phyloP scores from a whole-genome alignment of 176 grass and related monocot genomes.

The Olyra latifolia region DNA sequence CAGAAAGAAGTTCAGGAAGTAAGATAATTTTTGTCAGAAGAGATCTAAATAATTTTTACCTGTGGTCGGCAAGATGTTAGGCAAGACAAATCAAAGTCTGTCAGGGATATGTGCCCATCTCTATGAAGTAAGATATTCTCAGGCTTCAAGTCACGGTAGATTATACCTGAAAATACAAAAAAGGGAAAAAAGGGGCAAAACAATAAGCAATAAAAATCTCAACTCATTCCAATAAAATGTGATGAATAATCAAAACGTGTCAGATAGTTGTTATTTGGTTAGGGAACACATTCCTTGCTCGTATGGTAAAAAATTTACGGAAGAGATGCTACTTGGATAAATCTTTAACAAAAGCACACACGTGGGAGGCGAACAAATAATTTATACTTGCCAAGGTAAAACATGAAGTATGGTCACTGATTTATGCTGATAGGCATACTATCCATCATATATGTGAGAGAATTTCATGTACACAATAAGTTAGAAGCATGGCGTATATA shows the following conservation, averaged over 20 bases:
- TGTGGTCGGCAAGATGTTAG: constrained; percentile 80
- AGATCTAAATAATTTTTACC: constrained; percentile 34
- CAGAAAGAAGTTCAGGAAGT: background rate
- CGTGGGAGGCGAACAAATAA: background rate
- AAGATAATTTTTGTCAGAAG: background rate
- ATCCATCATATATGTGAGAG: background rate
- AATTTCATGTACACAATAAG: background rate
- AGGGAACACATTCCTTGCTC: background rate
- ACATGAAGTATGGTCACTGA: background rate
- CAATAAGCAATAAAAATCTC: background rate
- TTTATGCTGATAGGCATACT: background rate
- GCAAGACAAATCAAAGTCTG: constrained; percentile 92
- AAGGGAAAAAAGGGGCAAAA: background rate
- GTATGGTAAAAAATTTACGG: background rate
- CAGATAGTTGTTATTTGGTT: background rate
- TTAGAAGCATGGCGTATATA: background rate
- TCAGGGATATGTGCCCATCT: constrained; percentile 81
- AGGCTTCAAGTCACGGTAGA: constrained; percentile 92
- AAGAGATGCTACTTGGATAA: constrained; percentile 6
- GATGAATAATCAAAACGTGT: background rate
- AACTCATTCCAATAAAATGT: background rate
- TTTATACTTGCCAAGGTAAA: background rate
- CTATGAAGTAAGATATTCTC: constrained; percentile 87
- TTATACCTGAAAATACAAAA: constrained; percentile 63
- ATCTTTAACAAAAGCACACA: background rate